Conservation (phyloP, 257 asterid genomes). For the Nemophila menziesii region DNA sequence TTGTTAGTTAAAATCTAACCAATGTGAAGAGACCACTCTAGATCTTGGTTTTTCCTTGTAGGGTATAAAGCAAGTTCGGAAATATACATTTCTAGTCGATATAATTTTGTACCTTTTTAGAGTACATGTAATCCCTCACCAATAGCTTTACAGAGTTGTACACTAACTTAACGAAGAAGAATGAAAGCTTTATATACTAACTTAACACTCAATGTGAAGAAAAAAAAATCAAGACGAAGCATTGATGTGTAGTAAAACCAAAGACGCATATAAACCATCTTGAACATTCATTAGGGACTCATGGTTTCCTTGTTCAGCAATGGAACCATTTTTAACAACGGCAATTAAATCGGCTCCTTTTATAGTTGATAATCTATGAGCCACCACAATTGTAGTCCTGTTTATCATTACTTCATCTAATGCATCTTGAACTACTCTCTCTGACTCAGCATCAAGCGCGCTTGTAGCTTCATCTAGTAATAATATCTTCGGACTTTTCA, state of each 20-base stretch:
- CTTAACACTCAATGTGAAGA: too few species aligned
- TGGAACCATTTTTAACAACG: conserved; percentile 42
- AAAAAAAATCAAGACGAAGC: too few species aligned
- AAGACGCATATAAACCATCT: conserved; percentile 46
- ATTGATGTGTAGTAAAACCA: conserved; percentile 38
- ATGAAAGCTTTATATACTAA: too few species aligned
- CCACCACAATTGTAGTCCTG: conserved; percentile 52
- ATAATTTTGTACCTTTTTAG: too few species aligned
- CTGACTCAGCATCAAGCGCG: conserved; percentile 69
- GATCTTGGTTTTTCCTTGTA: too few species aligned
- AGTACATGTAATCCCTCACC: too few species aligned
- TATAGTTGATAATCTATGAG: conserved; percentile 59
- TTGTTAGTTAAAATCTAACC: too few species aligned
- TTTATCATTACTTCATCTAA: conserved; percentile 47
- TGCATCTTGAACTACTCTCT: conserved; percentile 58
- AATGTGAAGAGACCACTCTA: too few species aligned
- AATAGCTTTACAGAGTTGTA: too few species aligned
- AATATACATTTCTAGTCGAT: too few species aligned
- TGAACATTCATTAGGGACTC: conserved; percentile 26
- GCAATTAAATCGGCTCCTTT: conserved; percentile 48
- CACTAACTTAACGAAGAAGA: too few species aligned
- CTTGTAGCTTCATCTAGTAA: conserved; percentile 63
- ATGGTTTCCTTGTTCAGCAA: conserved; percentile 57
- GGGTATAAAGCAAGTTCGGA: too few species aligned
- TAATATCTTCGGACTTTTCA: conserved; percentile 51